A percentile compares a stretch with the other conserved stretches of the same genome.
Conservation (phyloP, 805 yeast species). For the Saccharomyces jurei region DNA sequence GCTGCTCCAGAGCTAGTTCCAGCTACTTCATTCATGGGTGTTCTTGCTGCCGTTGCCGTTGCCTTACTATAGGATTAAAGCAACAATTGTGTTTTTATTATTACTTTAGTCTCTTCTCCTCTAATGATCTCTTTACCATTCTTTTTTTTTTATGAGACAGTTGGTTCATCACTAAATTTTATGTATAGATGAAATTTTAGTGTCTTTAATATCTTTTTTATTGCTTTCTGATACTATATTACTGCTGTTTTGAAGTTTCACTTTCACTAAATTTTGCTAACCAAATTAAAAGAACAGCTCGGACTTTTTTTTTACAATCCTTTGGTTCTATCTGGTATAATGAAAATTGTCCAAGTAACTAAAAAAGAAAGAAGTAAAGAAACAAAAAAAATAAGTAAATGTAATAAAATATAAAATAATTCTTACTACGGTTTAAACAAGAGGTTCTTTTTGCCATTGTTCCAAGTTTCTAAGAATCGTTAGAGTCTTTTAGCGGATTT, state of each 20-base stretch:
- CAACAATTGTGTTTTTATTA: not conserved
- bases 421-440: not conserved
- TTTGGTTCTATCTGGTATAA: not conserved
- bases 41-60: conserved; percentile 42
- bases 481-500: not conserved
- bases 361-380: not conserved
- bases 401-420: not conserved
- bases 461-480: not conserved
- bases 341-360: not conserved
- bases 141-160: conserved; percentile 1
- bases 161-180: not conserved
- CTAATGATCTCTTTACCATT: conserved; percentile 1
- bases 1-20: conserved; percentile 29
- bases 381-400: not conserved
- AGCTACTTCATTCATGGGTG: conserved; percentile 40
- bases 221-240: not conserved
- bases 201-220: not conserved
- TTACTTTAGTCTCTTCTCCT: not conserved
- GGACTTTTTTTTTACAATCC: not conserved
- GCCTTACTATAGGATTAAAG: conserved; percentile 39
- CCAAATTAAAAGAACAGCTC: not conserved
- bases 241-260: not conserved
- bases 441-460: not conserved
- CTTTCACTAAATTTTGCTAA: not conserved
- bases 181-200: not conserved